phyloP scores from a whole-genome alignment of 768 basidiomycete species.

The Kwoniella pini region DNA sequence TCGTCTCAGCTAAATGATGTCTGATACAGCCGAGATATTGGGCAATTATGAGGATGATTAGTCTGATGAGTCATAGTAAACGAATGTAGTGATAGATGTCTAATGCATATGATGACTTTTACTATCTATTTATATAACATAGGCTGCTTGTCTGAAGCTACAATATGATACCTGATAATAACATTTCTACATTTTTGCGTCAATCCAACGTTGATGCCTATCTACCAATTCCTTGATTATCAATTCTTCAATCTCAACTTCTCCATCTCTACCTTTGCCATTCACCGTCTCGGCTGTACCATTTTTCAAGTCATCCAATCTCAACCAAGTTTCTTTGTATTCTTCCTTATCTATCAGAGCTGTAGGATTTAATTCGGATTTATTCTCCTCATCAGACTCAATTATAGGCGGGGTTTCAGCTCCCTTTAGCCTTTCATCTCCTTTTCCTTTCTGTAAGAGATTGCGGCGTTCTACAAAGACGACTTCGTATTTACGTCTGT shows the following conservation, averaged over 20 bases:
- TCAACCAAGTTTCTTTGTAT: constrained; percentile 54
- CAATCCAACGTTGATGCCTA: constrained; percentile 71
- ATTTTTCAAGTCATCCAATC: constrained; percentile 41
- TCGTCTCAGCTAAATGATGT: no score
- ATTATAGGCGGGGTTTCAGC: constrained; percentile 32
- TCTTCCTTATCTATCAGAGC: constrained; percentile 4
- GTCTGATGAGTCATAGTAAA: background rate
- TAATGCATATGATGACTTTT: constrained; percentile 7
- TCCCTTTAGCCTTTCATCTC: constrained; percentile 21
- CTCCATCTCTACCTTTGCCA: constrained; percentile 38
- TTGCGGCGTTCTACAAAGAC: constrained; percentile 70
- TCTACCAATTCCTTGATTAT: constrained; percentile 75
- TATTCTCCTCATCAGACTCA: background rate
- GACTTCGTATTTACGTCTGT: constrained; percentile 85
- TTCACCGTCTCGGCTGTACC: constrained; percentile 18
- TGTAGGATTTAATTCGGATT: background rate
- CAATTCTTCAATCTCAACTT: constrained; percentile 89
- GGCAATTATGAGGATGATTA: constrained; percentile 36
- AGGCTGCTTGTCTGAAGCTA: no score
- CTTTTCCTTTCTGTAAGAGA: constrained; percentile 9
- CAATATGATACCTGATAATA: background rate
- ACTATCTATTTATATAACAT: background rate
- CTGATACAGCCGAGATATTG: constrained; percentile 26
- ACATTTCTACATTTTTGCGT: constrained; percentile 7
- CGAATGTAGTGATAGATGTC: background rate